phyloP scores from a whole-genome alignment of 208 protist species.

The Endotrypanum monterogeii region DNA sequence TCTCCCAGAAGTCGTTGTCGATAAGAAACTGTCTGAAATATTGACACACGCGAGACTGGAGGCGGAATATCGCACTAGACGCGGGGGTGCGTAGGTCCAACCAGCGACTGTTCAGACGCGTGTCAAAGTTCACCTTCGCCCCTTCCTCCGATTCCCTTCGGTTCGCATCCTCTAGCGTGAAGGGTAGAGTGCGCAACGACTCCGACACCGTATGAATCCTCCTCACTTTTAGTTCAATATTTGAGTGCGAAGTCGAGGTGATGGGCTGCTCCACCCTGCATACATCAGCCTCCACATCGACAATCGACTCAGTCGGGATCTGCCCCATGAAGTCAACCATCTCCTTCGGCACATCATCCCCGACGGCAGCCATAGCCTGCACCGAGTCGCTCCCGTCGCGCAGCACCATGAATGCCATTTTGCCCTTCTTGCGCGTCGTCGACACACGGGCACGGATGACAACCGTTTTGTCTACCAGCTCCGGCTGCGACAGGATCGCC shows the following conservation, averaged over 20 bases:
- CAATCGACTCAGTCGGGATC: constrained; percentile 87
- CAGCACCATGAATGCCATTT: constrained; percentile 92
- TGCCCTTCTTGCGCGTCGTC: constrained; percentile 91
- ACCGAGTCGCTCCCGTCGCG: constrained; percentile 78
- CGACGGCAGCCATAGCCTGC: constrained; percentile 85
- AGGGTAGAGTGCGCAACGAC: constrained; percentile 86
- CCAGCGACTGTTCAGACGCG: constrained; percentile 96
- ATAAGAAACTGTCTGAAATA: constrained; percentile 97
- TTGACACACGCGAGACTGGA: constrained; percentile 94
- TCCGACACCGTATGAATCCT: constrained; percentile 87
- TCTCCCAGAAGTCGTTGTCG: constrained; percentile 96
- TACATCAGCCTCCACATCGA: constrained; percentile 84
- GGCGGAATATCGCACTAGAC: constrained; percentile 96
- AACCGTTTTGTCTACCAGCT: constrained; percentile 51
- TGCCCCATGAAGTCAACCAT: constrained; percentile 92
- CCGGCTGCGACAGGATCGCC: constrained; percentile 39
- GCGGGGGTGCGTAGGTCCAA: constrained; percentile 97
- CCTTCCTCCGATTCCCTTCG: constrained; percentile 73
- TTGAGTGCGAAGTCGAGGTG: constrained; percentile 70
- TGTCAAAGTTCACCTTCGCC: constrained; percentile 91
- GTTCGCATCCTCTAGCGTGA: constrained; percentile 92
- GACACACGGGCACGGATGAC: constrained; percentile 82
- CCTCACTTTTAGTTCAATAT: constrained; percentile 80
- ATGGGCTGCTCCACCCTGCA: constrained; percentile 72
- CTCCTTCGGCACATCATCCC: constrained; percentile 77